Conservation (phyloP, 2,329 filamentous ascomycete species). For the Whalleya microplaca region DNA sequence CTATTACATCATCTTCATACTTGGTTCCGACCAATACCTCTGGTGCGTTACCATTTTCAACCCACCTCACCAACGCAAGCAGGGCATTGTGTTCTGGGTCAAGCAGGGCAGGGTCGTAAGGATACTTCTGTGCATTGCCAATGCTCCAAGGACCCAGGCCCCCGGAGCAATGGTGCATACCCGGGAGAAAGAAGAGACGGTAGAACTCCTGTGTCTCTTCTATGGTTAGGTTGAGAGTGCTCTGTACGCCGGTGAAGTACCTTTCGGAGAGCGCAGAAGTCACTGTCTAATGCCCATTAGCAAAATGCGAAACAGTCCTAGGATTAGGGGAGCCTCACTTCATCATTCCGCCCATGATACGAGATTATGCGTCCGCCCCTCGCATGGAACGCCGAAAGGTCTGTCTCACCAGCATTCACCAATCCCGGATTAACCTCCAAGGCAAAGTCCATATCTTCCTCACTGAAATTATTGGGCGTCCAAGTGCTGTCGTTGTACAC, state of each 20-base stretch:
- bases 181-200: slow-evolving; percentile 25
- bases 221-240: slow-evolving; percentile 9
- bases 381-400: too few species aligned
- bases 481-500: too few species aligned
- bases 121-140: slow-evolving; percentile 17
- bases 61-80: slow-evolving; percentile 18
- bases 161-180: slow-evolving; percentile 23
- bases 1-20: slow-evolving; percentile 18
- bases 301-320: background rate
- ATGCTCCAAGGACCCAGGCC: slow-evolving; percentile 18
- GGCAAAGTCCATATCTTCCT: too few species aligned
- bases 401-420: too few species aligned
- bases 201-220: slow-evolving; percentile 36
- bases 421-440: too few species aligned
- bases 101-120: slow-evolving; percentile 12
- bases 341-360: slow-evolving; percentile 25
- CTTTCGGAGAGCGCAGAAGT: too few species aligned
- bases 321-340: slow-evolving; percentile 3
- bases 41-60: slow-evolving; percentile 15
- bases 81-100: slow-evolving; percentile 20
- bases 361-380: slow-evolving; percentile 17
- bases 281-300: slow-evolving; percentile 7
- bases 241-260: too few species aligned
- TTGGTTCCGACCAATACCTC: slow-evolving; percentile 17
- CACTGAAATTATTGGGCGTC: too few species aligned